Evolutionary conservation across 768 basidiomycete genomes (phyloP), one percentile per base, ranked within the genome.

Genomic region (Chalciporus chontae): DNA sequence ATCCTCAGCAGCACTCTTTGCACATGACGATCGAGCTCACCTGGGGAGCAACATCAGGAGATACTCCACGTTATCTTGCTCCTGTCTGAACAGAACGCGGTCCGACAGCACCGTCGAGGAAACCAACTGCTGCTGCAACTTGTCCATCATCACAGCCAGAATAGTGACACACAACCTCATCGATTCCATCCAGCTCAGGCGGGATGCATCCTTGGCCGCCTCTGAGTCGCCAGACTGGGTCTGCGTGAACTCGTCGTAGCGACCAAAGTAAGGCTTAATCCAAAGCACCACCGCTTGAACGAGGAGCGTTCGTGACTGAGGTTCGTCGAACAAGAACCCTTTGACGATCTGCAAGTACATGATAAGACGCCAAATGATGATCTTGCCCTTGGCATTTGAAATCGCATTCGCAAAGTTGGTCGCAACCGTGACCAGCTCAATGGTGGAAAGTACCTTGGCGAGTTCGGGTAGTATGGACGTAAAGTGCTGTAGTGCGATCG

Each of bases 251-350:
- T 94, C 94, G 55, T 97, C 93, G 62, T 87, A 97, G 24, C 81
- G 81, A 21, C 94, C 94, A 60, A 98, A 90, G 66, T 94, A 85
- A 2, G 94, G 92, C 64, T 94, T 95, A 57, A 98, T 86, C 94
- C 94, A 97, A 18, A 86, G 80, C 9, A 94, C 84, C 23, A 97
- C 83, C 17, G 86, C 83, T 55, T 96, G 94, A 7, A 95, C 84
- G 3, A 98, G 74, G 5, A 88, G 70, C 1, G 85, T 77, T 24
- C 95, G 83, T 13, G 88, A 85, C 47, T 89, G 78, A 1, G 86
- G 71, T 51, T 87, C 83, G 60, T 94, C 90, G 63, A 97, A 95
- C 43, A 94, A 68, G 68, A 90, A 88, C 18, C 88, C 84, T 60
- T 90, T 88, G 21, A 93, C 90, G 51, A 97, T 82, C 60, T 95